A percentile compares a stretch with the other conserved stretches of the same genome.
Conservation (phyloP, 139 green algal species). For the Coelastrella sp. region DNA sequence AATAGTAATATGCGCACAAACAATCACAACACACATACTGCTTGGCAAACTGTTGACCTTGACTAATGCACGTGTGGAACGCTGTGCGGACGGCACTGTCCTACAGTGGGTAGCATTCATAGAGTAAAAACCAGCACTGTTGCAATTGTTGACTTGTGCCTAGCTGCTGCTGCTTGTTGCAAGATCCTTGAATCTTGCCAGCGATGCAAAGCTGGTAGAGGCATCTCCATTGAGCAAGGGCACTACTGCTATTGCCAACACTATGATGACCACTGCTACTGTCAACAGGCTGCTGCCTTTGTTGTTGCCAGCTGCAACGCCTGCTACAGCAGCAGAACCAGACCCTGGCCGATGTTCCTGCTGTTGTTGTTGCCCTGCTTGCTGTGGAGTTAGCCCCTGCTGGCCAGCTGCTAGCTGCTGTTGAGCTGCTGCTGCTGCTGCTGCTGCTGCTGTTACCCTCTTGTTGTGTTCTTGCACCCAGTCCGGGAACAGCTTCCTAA, state of each 20-base stretch:
- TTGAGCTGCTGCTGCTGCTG: slow-evolving; percentile 37
- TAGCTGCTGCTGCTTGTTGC: slow-evolving; percentile 15
- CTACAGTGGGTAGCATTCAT: too few species aligned
- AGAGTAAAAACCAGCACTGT: too few species aligned
- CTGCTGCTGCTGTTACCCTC: slow-evolving; percentile 27
- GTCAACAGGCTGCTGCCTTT: slow-evolving; percentile 39
- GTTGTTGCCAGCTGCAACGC: not conserved
- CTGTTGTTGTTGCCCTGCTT: not conserved
- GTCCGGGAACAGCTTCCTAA: slow-evolving; percentile 86
- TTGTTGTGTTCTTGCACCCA: slow-evolving; percentile 65
- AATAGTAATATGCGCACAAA: too few species aligned
- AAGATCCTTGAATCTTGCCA: not conserved
- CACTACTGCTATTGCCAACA: slow-evolving; percentile 55
- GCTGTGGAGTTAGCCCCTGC: not conserved
- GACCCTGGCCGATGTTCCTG: not conserved
- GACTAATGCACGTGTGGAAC: too few species aligned
- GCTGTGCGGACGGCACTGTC: too few species aligned
- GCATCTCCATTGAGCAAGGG: slow-evolving; percentile 42
- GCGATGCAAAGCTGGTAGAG: not conserved
- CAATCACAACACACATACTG: too few species aligned
- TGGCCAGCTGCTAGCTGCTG: slow-evolving; percentile 18
- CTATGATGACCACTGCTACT: slow-evolving; percentile 51
- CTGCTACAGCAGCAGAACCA: not conserved
- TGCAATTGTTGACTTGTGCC: too few species aligned
- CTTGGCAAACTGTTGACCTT: too few species aligned